phyloP scores from a whole-genome alignment of 2,329 filamentous ascomycete species.

The Aspergillus brunneoviolaceus region DNA sequence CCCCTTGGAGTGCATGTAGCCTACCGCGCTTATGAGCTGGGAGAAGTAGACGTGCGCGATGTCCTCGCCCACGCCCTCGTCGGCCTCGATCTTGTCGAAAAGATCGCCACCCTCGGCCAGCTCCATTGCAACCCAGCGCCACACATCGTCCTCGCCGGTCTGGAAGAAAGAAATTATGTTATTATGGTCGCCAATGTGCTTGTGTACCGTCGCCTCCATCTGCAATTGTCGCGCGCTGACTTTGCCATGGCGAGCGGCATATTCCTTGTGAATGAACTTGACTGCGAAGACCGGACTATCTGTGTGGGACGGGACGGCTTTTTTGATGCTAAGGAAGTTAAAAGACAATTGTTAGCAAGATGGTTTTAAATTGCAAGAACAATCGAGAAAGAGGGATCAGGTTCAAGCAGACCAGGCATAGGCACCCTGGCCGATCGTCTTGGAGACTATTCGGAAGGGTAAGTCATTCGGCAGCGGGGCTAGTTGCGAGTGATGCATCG shows the following conservation, averaged over 20 bases:
- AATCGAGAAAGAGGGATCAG: background rate
- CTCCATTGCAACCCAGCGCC: constrained; percentile 99
- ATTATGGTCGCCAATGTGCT: constrained; percentile 80
- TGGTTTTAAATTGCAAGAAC: constrained; percentile 16
- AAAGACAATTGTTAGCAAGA: constrained; percentile 1
- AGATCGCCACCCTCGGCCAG: constrained; percentile 91
- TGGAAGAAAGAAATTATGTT: constrained; percentile 94
- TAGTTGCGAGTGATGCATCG: constrained; percentile 75
- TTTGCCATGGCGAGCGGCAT: constrained; percentile 84
- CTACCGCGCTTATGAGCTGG: constrained; percentile 84
- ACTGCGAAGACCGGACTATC: constrained; percentile 83
- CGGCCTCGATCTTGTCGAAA: constrained; percentile 99
- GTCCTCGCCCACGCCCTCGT: constrained; percentile 89
- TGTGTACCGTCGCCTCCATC: constrained; percentile 89
- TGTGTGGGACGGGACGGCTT: constrained; percentile 73
- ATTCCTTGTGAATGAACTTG: constrained; percentile 98
- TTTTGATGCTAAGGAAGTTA: constrained; percentile 70
- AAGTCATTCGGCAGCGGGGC: constrained; percentile 80
- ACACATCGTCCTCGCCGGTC: constrained; percentile 77
- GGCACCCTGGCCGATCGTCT: constrained; percentile 92
- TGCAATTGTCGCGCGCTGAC: constrained; percentile 85
- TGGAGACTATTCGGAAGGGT: constrained; percentile 91
- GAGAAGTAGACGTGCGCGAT: constrained; percentile 96
- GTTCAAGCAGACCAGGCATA: constrained; percentile 76
- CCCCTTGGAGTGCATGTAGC: constrained; percentile 94